A percentile compares a stretch with the other conserved stretches of the same genome.
phyloP scores from a whole-genome alignment of 75 land plant species.

The Cryptomeria japonica region DNA sequence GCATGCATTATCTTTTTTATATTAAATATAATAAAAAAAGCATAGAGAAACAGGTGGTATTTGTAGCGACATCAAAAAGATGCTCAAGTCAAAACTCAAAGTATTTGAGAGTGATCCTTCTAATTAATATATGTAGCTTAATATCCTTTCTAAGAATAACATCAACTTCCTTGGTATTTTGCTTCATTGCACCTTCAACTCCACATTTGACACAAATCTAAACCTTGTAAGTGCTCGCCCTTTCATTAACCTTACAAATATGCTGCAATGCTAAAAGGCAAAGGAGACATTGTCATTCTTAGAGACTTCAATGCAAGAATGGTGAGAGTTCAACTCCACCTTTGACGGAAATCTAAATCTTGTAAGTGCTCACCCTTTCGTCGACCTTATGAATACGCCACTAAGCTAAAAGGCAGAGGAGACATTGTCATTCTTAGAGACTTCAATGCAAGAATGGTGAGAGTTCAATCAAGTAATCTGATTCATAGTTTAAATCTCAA shows the following conservation, averaged over 20 bases:
- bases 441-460: neutral
- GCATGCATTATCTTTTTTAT: too few species aligned
- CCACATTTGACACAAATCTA: too few species aligned
- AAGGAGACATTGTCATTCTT: neutral
- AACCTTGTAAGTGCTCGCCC: neutral
- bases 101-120: too few species aligned
- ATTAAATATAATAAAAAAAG: too few species aligned
- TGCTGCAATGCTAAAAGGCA: neutral
- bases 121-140: too few species aligned
- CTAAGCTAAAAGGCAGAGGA: neutral
- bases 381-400: neutral
- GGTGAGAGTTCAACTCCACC: neutral
- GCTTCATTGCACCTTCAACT: too few species aligned
- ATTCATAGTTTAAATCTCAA: neutral
- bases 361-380: neutral
- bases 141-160: too few species aligned
- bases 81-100: too few species aligned
- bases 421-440: neutral
- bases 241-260: neutral
- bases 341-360: too few species aligned
- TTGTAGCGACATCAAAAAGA: too few species aligned
- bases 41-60: too few species aligned
- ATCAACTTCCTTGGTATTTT: too few species aligned
- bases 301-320: neutral
- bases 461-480: neutral